A percentile compares a stretch with the other conserved stretches of the same genome.
Evolutionary conservation across 2,329 filamentous ascomycete species (phyloP).

Genomic region (Penicillium paneum): DNA sequence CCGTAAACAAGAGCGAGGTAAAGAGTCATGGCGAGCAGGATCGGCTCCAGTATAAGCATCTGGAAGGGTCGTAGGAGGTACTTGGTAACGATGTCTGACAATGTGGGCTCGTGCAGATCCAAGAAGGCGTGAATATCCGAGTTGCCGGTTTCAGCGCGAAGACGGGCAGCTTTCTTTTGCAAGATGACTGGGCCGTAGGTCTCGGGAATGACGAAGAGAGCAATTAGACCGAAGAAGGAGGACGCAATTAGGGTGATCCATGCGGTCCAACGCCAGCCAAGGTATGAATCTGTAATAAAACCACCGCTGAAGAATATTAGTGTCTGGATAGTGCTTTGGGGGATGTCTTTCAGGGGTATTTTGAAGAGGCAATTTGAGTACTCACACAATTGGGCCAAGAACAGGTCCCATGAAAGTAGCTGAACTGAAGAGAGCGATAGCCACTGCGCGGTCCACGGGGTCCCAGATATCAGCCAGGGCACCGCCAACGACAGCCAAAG

Average conservation of each 20-base stretch:
- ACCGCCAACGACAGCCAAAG: constrained; percentile 52
- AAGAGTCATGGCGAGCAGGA: constrained; percentile 48
- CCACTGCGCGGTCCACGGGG: constrained; percentile 48
- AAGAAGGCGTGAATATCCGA: constrained; percentile 46
- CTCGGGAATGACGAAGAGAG: constrained; percentile 50
- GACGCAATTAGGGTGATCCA: constrained; percentile 55
- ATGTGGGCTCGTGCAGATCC: constrained; percentile 43
- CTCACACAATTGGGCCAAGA: constrained; percentile 47
- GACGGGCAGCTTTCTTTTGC: constrained; percentile 45
- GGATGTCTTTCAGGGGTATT: no score
- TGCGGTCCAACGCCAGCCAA: constrained; percentile 59
- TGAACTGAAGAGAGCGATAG: constrained; percentile 45
- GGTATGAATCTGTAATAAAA: constrained; percentile 49
- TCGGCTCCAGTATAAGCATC: constrained; percentile 51
- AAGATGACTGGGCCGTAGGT: constrained; percentile 51
- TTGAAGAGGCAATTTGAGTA: not conserved
- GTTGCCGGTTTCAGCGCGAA: constrained; percentile 50
- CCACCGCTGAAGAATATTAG: constrained; percentile 34
- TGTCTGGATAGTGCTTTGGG: not conserved
- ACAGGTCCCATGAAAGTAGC: constrained; percentile 52
- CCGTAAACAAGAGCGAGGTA: constrained; percentile 43
- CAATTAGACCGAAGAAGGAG: constrained; percentile 42
- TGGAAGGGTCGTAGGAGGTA: constrained; percentile 47
- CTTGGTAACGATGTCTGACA: constrained; percentile 41
- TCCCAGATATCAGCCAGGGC: constrained; percentile 51